phyloP scores from a whole-genome alignment of 2,329 filamentous ascomycete genomes.

The Teratosphaeria destructans region DNA sequence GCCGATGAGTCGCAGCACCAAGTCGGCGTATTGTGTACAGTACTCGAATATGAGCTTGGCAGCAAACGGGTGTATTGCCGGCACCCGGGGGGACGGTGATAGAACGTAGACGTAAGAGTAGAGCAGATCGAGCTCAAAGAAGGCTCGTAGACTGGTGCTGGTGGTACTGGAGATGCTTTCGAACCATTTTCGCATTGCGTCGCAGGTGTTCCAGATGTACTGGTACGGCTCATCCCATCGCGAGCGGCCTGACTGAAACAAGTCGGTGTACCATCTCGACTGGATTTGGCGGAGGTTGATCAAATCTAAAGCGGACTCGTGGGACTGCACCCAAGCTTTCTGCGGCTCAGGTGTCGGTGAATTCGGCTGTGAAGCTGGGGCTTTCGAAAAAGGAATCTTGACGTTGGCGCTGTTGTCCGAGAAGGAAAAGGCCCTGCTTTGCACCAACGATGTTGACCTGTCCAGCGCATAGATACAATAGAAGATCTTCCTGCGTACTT shows the following conservation, averaged over 20 bases:
- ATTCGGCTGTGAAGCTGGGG: conserved; percentile 12
- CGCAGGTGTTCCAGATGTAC: conserved; percentile 66
- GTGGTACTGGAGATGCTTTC: conserved; percentile 60
- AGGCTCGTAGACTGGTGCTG: conserved; percentile 55
- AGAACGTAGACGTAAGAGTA: conserved; percentile 89
- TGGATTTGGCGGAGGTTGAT: conserved; percentile 78
- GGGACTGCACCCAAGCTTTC: conserved; percentile 41
- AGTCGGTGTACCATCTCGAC: conserved; percentile 78
- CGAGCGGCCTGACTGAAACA: conserved; percentile 67
- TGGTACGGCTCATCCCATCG: conserved; percentile 58
- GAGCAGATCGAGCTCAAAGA: conserved; percentile 78
- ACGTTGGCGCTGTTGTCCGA: conserved; percentile 82
- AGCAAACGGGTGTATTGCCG: conserved; percentile 63
- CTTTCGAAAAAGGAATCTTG: conserved; percentile 51
- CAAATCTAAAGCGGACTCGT: conserved; percentile 63
- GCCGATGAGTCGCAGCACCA: conserved; percentile 58
- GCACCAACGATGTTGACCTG: conserved; percentile 78
- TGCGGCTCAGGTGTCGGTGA: conserved; percentile 18
- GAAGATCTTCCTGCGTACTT: conserved; percentile 73
- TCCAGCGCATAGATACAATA: conserved; percentile 87
- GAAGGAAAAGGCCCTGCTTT: conserved; percentile 83
- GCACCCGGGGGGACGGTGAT: conserved; percentile 65
- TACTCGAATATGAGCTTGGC: conserved; percentile 75
- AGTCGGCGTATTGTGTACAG: conserved; percentile 68
- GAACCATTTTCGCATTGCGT: conserved; percentile 71